A percentile compares a stretch with the other conserved stretches of the same genome.
Conservation (phyloP, 2,329 filamentous ascomycete species). For the Exophiala oligosperma region DNA sequence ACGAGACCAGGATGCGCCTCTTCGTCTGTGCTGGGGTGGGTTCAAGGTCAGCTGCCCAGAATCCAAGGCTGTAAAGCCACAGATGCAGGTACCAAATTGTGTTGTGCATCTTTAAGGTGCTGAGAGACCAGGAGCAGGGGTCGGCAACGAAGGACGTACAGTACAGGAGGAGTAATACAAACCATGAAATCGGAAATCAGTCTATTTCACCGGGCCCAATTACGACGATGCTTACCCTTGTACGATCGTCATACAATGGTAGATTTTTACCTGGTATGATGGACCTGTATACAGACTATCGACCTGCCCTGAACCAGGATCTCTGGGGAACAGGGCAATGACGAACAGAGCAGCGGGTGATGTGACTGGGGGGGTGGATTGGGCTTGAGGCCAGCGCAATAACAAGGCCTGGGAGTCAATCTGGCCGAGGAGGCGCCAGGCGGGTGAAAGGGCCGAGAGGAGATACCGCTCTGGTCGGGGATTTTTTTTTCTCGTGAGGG, state of each 20-base stretch:
- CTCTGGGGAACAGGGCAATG: neutral
- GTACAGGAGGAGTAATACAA: neutral
- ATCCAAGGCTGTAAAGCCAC: constrained; percentile 17
- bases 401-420: neutral
- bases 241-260: neutral
- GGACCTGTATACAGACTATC: neutral
- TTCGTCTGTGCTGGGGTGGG: constrained; percentile 4
- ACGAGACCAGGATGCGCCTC: neutral
- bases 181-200: neutral
- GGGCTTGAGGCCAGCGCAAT: neutral
- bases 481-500: too few species aligned
- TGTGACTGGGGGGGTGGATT: neutral
- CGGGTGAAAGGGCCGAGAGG: too few species aligned
- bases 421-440: too few species aligned
- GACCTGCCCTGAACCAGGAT: neutral
- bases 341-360: neutral
- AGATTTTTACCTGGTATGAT: neutral
- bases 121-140: neutral
- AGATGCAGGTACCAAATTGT: constrained; percentile 28
- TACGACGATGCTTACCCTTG: neutral
- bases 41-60: constrained; percentile 15
- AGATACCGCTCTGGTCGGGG: too few species aligned
- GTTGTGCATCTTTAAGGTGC: constrained; percentile 8
- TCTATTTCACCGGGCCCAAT: neutral
- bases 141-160: neutral